Conservation (phyloP, 73 alveolate genomes). For the Stentor coeruleus region DNA sequence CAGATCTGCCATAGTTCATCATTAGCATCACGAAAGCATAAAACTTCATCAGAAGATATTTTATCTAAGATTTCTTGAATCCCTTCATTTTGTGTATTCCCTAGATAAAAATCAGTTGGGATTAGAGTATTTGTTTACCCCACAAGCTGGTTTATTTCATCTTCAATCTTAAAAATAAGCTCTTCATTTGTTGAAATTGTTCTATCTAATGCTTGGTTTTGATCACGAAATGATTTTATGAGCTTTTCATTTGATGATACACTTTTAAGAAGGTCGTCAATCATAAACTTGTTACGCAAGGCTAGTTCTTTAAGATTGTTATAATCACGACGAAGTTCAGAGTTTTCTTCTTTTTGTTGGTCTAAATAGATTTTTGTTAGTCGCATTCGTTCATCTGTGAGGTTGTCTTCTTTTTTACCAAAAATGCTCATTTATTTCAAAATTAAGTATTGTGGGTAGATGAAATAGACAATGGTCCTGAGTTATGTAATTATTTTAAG, state of each 20-base stretch:
- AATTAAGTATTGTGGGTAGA: too few relatives aligned
- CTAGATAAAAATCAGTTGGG: not conserved
- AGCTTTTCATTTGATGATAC: not conserved
- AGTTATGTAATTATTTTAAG: too few relatives aligned
- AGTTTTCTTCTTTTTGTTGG: not conserved
- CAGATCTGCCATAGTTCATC: not conserved
- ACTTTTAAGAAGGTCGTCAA: not conserved
- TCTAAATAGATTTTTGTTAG: not conserved
- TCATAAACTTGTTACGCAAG: not conserved
- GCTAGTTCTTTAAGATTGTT: not conserved
- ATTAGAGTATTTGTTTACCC: not conserved
- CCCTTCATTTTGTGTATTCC: not conserved
- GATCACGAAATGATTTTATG: not conserved
- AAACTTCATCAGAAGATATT: not conserved
- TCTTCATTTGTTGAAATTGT: not conserved
- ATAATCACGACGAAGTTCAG: not conserved
- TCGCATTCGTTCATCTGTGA: not conserved
- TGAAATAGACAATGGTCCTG: too few relatives aligned
- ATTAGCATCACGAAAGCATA: not conserved
- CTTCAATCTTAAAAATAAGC: not conserved
- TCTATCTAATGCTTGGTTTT: not conserved
- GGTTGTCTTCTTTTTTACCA: not conserved
- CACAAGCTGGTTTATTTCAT: not conserved
- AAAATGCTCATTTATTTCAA: not conserved
- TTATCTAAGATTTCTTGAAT: not conserved